These are phyloP conservation scores for Chaetoceros tenuissimus DNA, from an alignment of 108 stramenopile species.

Conservation along the genomic window DNA sequence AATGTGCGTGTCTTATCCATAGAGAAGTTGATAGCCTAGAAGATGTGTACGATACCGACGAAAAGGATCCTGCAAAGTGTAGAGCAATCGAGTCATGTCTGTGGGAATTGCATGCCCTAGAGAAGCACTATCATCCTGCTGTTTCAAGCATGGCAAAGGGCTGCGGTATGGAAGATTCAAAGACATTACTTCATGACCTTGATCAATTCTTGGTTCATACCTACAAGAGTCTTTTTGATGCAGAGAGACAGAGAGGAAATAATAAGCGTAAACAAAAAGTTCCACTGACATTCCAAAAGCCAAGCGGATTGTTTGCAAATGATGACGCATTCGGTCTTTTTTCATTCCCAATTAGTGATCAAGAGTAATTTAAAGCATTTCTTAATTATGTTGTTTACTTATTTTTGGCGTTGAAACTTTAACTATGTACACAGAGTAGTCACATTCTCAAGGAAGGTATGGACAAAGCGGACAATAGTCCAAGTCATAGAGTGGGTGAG, in stretches of 20 bases:
- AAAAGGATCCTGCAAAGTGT: constrained; percentile 51
- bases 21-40: constrained; percentile 32
- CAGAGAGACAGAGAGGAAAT: constrained; percentile 47
- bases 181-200: constrained; percentile 54
- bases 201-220: constrained; percentile 76
- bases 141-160: constrained; percentile 77
- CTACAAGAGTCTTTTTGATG: constrained; percentile 80
- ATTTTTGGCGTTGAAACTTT: no score
- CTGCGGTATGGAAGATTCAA: constrained; percentile 51
- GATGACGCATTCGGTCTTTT: constrained; percentile 55
- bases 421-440: no score
- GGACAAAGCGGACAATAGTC: no score
- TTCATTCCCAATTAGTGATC: background rate
- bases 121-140: constrained; percentile 82
- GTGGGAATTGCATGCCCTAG: constrained; percentile 86
- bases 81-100: constrained; percentile 76
- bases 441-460: no score
- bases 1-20: constrained; percentile 83
- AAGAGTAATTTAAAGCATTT: background rate
- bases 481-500: no score
- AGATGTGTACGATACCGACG: constrained; percentile 63
- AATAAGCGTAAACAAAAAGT: constrained; percentile 37
- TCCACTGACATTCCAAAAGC: constrained; percentile 58
- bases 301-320: constrained; percentile 42
- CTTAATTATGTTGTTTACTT: no score